phyloP scores from a whole-genome alignment of 345 rosid genomes.

The Eucalyptus paniculata region DNA sequence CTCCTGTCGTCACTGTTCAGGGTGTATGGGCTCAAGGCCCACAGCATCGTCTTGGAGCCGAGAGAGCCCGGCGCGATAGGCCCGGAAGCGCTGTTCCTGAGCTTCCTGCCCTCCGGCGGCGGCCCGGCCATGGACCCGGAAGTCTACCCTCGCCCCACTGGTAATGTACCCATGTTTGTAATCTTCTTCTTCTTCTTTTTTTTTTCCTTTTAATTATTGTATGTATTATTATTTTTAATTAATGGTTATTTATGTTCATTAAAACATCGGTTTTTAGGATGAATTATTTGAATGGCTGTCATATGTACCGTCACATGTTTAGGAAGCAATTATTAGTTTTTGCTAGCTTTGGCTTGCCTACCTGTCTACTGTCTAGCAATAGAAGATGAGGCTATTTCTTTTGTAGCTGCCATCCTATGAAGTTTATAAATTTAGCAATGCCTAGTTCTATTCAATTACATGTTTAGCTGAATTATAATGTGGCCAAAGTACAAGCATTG shows the following conservation, averaged over 20 bases:
- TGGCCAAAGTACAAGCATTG: neutral
- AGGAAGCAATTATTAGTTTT: neutral
- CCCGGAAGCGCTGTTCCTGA: constrained; percentile 62
- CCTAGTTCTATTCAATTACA: neutral
- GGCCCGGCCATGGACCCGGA: constrained; percentile 64
- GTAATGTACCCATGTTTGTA: neutral
- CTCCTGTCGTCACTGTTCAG: constrained; percentile 46
- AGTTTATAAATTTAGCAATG: neutral
- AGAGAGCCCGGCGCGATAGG: constrained; percentile 43
- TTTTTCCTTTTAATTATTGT: neutral
- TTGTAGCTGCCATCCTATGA: neutral
- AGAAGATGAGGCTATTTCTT: neutral
- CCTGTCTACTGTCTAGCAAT: neutral
- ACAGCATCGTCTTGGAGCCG: constrained; percentile 71
- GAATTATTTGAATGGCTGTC: neutral
- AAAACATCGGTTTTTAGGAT: neutral
- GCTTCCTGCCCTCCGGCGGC: constrained; percentile 32
- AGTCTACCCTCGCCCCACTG: constrained; percentile 79
- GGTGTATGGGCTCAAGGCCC: constrained; percentile 71
- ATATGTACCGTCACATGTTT: neutral
- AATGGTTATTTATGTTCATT: neutral
- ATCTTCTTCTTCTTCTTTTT: rapidly evolving
- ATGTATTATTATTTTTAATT: neutral
- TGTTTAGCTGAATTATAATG: neutral
- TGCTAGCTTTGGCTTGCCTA: neutral